Evolutionary conservation across 2,329 filamentous ascomycete genomes (phyloP).

Genomic region (Xylaria sp.): DNA sequence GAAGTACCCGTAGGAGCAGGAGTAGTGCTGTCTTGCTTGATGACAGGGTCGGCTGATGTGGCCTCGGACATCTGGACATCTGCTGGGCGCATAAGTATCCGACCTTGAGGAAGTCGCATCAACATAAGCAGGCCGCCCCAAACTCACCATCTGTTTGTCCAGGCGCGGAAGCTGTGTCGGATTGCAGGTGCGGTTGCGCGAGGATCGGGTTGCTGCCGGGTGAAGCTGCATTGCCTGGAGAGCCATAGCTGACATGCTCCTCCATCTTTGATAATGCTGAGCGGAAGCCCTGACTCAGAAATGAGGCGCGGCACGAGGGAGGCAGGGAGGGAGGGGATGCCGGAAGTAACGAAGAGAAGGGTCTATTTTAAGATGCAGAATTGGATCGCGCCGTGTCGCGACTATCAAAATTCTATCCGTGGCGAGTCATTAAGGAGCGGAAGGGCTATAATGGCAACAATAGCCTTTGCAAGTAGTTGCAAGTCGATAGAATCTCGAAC

Average conservation of each 20-base stretch:
- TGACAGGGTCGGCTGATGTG: conserved; percentile 58
- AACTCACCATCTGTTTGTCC: conserved; percentile 61
- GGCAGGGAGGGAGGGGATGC: conserved; percentile 8
- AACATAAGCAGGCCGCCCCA: conserved; percentile 12
- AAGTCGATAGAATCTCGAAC: conserved; percentile 40
- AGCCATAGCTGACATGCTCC: conserved; percentile 67
- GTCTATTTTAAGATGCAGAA: conserved; percentile 26
- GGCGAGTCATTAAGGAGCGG: conserved; percentile 39
- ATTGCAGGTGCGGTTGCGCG: conserved; percentile 65
- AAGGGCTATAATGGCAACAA: conserved; percentile 25
- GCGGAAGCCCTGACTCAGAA: conserved; percentile 33
- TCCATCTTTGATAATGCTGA: conserved; percentile 62
- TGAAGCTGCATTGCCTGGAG: conserved; percentile 66
- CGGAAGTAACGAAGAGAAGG: conserved; percentile 6
- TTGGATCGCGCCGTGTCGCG: conserved; percentile 41
- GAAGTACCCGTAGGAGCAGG: conserved; percentile 63
- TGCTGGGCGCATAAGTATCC: conserved; percentile 49
- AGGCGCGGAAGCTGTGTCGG: conserved; percentile 53
- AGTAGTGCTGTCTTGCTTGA: conserved; percentile 71
- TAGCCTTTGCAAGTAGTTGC: conserved; percentile 22
- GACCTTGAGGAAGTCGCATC: conserved; percentile 19
- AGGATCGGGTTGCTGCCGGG: conserved; percentile 67
- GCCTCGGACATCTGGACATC: conserved; percentile 74
- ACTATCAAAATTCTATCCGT: conserved; percentile 32
- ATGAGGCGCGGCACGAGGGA: conserved; percentile 29